phyloP scores from a whole-genome alignment of 129 eudicot genomes.

The Logfia minima region DNA sequence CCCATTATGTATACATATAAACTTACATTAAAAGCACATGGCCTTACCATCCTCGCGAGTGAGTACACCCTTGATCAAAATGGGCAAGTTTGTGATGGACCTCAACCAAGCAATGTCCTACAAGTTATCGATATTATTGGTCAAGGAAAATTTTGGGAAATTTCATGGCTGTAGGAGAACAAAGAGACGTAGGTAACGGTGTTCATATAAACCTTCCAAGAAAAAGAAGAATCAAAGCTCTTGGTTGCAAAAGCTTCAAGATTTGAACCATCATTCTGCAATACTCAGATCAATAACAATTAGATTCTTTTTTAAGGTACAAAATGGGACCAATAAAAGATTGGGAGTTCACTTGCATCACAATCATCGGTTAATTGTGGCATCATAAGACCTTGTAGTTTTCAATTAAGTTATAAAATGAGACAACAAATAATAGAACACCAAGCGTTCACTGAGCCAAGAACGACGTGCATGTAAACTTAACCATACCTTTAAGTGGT shows the following conservation, averaged over 20 bases:
- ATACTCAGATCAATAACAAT: too few species aligned
- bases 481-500: neutral
- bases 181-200: too few species aligned
- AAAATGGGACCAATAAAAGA: neutral
- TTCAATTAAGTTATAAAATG: too few species aligned
- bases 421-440: neutral
- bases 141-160: too few species aligned
- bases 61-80: constrained; percentile 76
- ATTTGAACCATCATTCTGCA: constrained; percentile 70
- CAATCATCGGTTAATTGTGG: too few species aligned
- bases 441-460: neutral
- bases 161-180: too few species aligned
- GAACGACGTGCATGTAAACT: neutral
- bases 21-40: neutral
- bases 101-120: constrained; percentile 84
- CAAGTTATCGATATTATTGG: neutral
- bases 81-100: constrained; percentile 70
- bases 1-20: neutral
- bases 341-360: constrained; percentile 43
- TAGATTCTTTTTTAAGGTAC: neutral
- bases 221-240: constrained; percentile 60
- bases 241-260: constrained; percentile 62
- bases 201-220: constrained; percentile 58
- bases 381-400: too few species aligned
- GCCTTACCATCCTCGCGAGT: constrained; percentile 78